These are phyloP conservation scores for Paraphaeosphaeria minitans DNA, from an alignment of 2,329 filamentous ascomycete genomes.

Conservation along the genomic window DNA sequence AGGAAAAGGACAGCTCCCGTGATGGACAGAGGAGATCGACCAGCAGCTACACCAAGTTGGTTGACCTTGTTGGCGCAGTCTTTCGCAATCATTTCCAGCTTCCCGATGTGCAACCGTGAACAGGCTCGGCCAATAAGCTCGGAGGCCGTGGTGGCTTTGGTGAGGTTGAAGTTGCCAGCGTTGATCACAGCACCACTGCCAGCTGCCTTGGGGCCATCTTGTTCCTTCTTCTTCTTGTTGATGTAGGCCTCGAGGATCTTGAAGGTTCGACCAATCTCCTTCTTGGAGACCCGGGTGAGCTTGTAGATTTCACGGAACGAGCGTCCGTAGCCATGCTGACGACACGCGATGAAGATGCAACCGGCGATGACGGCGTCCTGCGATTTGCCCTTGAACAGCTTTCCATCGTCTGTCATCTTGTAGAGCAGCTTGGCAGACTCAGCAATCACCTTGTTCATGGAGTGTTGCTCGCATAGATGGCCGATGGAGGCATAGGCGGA, in stretches of 20 bases:
- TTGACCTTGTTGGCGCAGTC: slow-evolving; percentile 79
- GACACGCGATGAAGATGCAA: slow-evolving; percentile 96
- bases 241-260: slow-evolving; percentile 84
- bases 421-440: slow-evolving; percentile 94
- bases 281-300: slow-evolving; percentile 91
- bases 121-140: slow-evolving; percentile 91
- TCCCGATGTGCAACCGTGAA: slow-evolving; percentile 76
- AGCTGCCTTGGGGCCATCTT: slow-evolving; percentile 31
- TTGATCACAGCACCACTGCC: slow-evolving; percentile 51
- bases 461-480: slow-evolving; percentile 71
- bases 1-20: slow-evolving; percentile 97
- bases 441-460: slow-evolving; percentile 77
- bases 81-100: slow-evolving; percentile 79
- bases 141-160: slow-evolving; percentile 76
- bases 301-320: slow-evolving; percentile 95
- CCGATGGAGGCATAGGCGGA: slow-evolving; percentile 88
- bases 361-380: slow-evolving; percentile 93
- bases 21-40: slow-evolving; percentile 90
- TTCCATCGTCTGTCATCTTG: slow-evolving; percentile 91
- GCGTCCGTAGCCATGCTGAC: slow-evolving; percentile 82
- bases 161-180: slow-evolving; percentile 70
- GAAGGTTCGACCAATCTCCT: slow-evolving; percentile 96
- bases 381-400: slow-evolving; percentile 93
- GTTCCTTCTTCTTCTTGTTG: slow-evolving; percentile 61
- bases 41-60: slow-evolving; percentile 79